Evolutionary conservation across 305 asterid species (phyloP).

Genomic region (Fraxinus greggii): DNA sequence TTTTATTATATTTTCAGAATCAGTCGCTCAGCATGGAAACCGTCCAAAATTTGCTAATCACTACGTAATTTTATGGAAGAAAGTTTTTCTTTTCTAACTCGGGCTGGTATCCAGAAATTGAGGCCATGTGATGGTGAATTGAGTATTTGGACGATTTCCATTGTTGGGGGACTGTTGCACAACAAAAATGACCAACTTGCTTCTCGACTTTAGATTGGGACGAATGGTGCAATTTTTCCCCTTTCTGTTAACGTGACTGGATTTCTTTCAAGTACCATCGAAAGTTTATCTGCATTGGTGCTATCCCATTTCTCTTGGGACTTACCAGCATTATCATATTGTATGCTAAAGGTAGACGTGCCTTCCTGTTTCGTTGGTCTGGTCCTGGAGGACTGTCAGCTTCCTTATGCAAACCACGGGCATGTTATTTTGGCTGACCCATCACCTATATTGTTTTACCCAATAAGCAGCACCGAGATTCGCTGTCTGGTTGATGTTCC

Average conservation of each 20-base stretch:
- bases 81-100: neutral
- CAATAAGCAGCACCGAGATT: slow-evolving; percentile 36
- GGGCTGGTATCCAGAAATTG: neutral
- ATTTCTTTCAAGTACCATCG: neutral
- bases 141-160: neutral
- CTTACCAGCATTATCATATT: neutral
- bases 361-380: slow-evolving; percentile 42
- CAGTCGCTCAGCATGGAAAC: neutral
- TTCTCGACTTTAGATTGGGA: neutral
- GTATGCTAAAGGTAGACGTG: slow-evolving; percentile 31
- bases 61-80: neutral
- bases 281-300: neutral
- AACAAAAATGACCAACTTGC: neutral
- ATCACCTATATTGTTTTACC: slow-evolving; percentile 38
- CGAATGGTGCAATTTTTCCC: neutral
- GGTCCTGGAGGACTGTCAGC: slow-evolving; percentile 36
- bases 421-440: slow-evolving; percentile 41
- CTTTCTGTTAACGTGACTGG: neutral
- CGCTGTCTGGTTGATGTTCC: slow-evolving; percentile 42
- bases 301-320: neutral
- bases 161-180: neutral
- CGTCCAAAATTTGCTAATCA: neutral
- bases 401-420: slow-evolving; percentile 40
- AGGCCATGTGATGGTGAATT: neutral
- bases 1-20: neutral